A percentile compares a stretch with the other conserved stretches of the same genome.
These are phyloP conservation scores for Termitomyces bulborhizus DNA, from an alignment of 768 basidiomycete genomes.

Conservation along the genomic window DNA sequence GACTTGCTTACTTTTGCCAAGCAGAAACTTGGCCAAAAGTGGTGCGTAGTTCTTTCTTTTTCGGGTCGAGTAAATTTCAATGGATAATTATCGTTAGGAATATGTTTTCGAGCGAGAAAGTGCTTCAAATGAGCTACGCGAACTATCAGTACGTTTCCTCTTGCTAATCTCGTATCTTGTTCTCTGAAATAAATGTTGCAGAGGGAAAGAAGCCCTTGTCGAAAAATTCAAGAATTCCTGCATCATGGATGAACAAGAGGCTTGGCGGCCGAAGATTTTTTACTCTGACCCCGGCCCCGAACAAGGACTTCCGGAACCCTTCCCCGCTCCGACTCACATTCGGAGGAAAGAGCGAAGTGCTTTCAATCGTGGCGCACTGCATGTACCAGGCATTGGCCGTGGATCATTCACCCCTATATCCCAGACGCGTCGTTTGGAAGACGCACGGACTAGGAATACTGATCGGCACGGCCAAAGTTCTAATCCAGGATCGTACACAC, in stretches of 20 bases:
- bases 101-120: conserved; percentile 88
- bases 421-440: conserved; percentile 13
- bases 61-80: neutral
- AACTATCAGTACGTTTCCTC: conserved; percentile 74
- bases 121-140: conserved; percentile 87
- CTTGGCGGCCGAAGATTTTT: conserved; percentile 83
- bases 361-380: conserved; percentile 69
- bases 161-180: conserved; percentile 3
- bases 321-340: conserved; percentile 78
- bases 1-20: conserved; percentile 75
- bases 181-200: conserved; percentile 16
- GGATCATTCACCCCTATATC: conserved; percentile 10
- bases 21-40: conserved; percentile 71
- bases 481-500: neutral
- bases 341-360: conserved; percentile 80
- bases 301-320: conserved; percentile 73
- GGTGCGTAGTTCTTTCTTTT: conserved; percentile 38
- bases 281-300: conserved; percentile 64
- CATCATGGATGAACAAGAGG: conserved; percentile 82
- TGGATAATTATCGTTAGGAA: conserved; percentile 47
- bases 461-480: conserved; percentile 5
- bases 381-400: conserved; percentile 29
- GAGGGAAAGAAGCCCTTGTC: conserved; percentile 86
- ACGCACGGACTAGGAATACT: conserved; percentile 1
- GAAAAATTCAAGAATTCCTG: conserved; percentile 90